phyloP scores from a whole-genome alignment of 2,329 filamentous ascomycete genomes.

The Neocucurbitaria cava region DNA sequence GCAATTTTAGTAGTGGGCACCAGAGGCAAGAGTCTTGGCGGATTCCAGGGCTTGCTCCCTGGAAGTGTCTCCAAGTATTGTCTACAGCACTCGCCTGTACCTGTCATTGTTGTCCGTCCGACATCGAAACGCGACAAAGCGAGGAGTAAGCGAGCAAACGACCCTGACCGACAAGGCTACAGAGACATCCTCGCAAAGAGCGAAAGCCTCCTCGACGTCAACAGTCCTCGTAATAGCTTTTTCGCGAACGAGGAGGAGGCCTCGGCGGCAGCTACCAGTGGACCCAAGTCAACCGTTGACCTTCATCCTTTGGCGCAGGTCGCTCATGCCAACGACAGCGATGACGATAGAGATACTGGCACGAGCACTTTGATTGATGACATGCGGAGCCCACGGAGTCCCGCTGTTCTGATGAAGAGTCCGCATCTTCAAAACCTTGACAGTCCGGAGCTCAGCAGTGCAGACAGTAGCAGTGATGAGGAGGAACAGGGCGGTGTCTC shows the following conservation, averaged over 20 bases:
- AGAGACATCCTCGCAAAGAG: conserved; percentile 76
- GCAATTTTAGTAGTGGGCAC: conserved; percentile 92
- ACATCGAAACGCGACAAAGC: conserved; percentile 88
- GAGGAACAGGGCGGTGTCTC: conserved; percentile 35
- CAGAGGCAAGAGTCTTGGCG: conserved; percentile 80
- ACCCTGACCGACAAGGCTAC: conserved; percentile 78
- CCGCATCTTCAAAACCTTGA: conserved; percentile 49
- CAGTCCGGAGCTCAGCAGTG: conserved; percentile 47
- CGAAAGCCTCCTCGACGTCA: conserved; percentile 61
- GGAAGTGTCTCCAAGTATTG: conserved; percentile 96
- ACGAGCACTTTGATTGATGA: conserved; percentile 27
- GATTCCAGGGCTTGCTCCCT: conserved; percentile 83
- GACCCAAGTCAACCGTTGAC: conserved; percentile 44
- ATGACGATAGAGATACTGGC: conserved; percentile 21
- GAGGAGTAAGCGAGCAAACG: conserved; percentile 81
- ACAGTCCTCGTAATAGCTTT: conserved; percentile 55
- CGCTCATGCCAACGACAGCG: conserved; percentile 28
- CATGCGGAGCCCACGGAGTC: conserved; percentile 37
- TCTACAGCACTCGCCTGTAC: conserved; percentile 89
- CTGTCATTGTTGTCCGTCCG: conserved; percentile 89
- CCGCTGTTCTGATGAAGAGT: conserved; percentile 50
- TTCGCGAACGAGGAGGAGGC: conserved; percentile 52
- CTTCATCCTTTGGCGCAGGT: conserved; percentile 42
- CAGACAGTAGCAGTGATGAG: conserved; percentile 43
- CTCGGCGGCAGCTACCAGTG: conserved; percentile 58